Base-by-base conservation (phyloP, 1,139 yeast species). In the Kurtzmaniella natalensis region DNA sequence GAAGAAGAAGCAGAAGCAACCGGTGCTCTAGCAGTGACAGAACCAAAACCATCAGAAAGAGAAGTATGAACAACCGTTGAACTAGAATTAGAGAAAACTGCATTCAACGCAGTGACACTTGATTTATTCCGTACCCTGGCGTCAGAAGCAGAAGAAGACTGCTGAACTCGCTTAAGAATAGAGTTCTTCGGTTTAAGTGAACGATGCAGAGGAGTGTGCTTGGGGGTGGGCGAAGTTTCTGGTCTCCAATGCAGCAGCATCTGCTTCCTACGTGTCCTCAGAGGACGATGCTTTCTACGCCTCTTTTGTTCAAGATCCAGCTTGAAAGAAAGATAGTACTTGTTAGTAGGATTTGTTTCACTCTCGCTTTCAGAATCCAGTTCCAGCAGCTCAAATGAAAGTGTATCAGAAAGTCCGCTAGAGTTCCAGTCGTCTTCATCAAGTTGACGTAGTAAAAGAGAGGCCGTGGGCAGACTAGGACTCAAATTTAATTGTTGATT, bases 131-230 rank as follows among this genome's bases (percentile, higher is more conserved):
- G 26, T 5, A 23, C 26, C 11, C 26, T 23, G 14, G 26, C 26
- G 9, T 14, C 26, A 7, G 26, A 23, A 10, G 26, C n/a, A n/a
- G n/a, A n/a, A n/a, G n/a, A n/a, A n/a, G n/a, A n/a, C n/a, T n/a
- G 26, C 8, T 16, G 11, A 14, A 23, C 16, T 11, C 14, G 26
- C 16, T 69, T 69, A 38, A 69, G 50, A 15, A 69, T 69, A 7
- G 70, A 62, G 26, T 59, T 51, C 44, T 65, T 64, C 0, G 75
- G 75, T 42, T 66, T 61, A 25, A 69, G 48, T 1, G 53, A 57
- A 32, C 62, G 64, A 44, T 69, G 75, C 11, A 69, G 63, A 2
- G 75, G 75, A 36, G 59, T 56, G 38, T 64, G 70, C 38, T 67
- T 68, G 0, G 71, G 73, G 0, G 67, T 61, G 0, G 72, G 72